Percentiles rank a stretch among this genome's conserved stretches.
These are phyloP conservation scores for Juncus inflexus DNA, from an alignment of 176 grass and related monocot genomes.

Conservation along the genomic window DNA sequence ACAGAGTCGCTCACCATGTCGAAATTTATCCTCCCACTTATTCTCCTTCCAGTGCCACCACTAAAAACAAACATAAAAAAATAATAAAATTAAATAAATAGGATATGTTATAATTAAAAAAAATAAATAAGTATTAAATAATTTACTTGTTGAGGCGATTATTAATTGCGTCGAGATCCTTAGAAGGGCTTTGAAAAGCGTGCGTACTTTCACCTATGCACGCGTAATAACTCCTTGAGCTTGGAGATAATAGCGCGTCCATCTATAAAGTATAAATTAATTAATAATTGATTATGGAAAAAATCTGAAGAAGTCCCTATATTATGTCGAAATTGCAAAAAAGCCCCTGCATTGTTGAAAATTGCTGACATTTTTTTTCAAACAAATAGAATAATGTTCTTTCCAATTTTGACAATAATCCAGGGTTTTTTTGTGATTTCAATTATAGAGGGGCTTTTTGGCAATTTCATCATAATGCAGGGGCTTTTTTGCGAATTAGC, in stretches of 20 bases:
- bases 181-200: constrained; percentile 70
- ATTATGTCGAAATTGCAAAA: not conserved
- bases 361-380: not conserved
- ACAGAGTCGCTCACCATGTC: constrained; percentile 86
- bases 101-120: not conserved
- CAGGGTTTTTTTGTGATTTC: too few relatives aligned
- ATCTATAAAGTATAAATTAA: constrained; percentile 42
- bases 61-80: constrained; percentile 14
- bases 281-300: not conserved
- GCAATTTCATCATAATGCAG: too few relatives aligned
- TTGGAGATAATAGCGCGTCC: constrained; percentile 77
- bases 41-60: constrained; percentile 49
- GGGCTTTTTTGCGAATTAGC: too few relatives aligned
- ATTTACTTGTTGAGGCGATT: constrained; percentile 68
- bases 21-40: constrained; percentile 75
- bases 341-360: too few relatives aligned
- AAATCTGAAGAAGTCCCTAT: constrained; percentile 3
- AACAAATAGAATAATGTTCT: too few relatives aligned
- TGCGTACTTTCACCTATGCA: constrained; percentile 94
- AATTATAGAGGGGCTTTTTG: too few relatives aligned
- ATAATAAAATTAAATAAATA: too few relatives aligned
- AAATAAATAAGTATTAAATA: not conserved
- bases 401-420: too few relatives aligned
- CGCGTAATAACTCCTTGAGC: constrained; percentile 88
- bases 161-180: constrained; percentile 82